These are phyloP conservation scores for Hypoxylon sp. DNA, from an alignment of 2,329 filamentous ascomycete species.

Conservation along the genomic window DNA sequence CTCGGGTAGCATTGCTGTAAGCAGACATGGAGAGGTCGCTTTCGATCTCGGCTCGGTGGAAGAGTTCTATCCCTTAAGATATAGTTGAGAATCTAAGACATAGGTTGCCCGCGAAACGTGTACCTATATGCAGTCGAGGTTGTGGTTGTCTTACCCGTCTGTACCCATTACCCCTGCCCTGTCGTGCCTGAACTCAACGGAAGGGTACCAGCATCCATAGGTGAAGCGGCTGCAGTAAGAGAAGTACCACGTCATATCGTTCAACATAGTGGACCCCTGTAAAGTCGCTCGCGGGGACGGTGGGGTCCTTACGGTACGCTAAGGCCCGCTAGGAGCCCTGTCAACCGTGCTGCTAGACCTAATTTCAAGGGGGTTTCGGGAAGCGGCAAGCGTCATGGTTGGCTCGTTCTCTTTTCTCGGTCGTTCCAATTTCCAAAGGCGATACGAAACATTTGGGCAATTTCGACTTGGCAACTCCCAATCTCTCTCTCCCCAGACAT, in stretches of 20 bases:
- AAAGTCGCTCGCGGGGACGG: conserved; percentile 21
- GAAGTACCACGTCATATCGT: conserved; percentile 29
- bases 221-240: conserved; percentile 20
- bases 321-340: conserved; percentile 32
- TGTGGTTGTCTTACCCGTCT: conserved; percentile 12
- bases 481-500: conserved; percentile 14
- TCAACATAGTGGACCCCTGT: conserved; percentile 26
- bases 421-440: conserved; percentile 41
- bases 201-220: not conserved
- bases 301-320: conserved; percentile 18
- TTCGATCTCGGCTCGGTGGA: not conserved
- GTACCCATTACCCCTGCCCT: too few species aligned
- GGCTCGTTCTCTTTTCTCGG: conserved; percentile 23
- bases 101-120: not conserved
- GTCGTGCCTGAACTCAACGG: not conserved
- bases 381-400: conserved; percentile 45
- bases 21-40: not conserved
- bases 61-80: not conserved
- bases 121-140: conserved; percentile 1
- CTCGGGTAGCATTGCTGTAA: conserved; percentile 1
- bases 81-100: not conserved
- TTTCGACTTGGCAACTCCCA: conserved; percentile 28
- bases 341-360: conserved; percentile 43
- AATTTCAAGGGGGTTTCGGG: conserved; percentile 50
- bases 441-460: conserved; percentile 32